phyloP scores from a whole-genome alignment of 805 yeast genomes.

The Wickerhamiella kurtzmanii region DNA sequence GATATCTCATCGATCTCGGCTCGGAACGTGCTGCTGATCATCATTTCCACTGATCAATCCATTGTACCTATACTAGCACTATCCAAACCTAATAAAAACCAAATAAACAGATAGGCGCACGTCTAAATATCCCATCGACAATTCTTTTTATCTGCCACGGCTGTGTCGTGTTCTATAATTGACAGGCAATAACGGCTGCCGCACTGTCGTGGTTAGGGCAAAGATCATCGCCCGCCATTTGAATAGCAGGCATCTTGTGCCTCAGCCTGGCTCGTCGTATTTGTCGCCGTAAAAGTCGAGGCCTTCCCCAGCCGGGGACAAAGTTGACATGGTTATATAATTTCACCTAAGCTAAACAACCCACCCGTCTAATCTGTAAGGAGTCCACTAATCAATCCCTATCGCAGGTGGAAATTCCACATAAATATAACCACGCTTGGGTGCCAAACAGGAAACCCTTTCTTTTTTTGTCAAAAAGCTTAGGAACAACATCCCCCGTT shows the following conservation, averaged over 20 bases:
- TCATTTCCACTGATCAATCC: background rate
- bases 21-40: too few species aligned
- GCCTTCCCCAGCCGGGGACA: too few species aligned
- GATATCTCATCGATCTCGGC: background rate
- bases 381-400: too few species aligned
- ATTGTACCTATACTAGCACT: too few species aligned
- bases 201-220: background rate
- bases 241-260: background rate
- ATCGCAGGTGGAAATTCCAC: background rate
- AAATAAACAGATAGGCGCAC: too few species aligned
- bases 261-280: background rate
- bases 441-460: too few species aligned
- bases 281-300: background rate
- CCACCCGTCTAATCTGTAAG: too few species aligned
- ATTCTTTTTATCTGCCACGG: background rate
- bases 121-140: background rate
- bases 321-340: too few species aligned
- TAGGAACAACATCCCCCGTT: background rate
- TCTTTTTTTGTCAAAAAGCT: too few species aligned
- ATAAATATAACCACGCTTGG: too few species aligned
- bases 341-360: too few species aligned
- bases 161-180: background rate
- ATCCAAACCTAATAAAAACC: background rate
- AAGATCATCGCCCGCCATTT: background rate
- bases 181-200: too few species aligned